Base-by-base conservation (phyloP, 2,329 filamentous ascomycete species). In the Calonectria henricotiae region DNA sequence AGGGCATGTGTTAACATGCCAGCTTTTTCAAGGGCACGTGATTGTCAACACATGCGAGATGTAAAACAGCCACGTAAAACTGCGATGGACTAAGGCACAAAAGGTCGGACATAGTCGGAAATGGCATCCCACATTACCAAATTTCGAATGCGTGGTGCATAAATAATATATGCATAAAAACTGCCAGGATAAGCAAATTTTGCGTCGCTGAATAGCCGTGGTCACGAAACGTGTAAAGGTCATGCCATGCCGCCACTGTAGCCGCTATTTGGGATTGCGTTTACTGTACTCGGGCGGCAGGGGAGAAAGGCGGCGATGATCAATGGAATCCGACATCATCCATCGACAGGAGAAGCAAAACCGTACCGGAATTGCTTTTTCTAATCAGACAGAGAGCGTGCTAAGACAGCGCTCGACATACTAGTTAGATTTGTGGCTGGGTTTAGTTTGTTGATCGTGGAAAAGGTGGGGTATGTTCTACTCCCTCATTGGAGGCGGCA, bases 381-480 rank as follows among this genome's bases (percentile, higher is more conserved):
- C 20, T 20, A 23, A 8, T 35, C 7, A 51, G 47, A 54, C 49
- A 37, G 7, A 37, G 27, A 11, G 17, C 6, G 27, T 5, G 0
- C 17, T 49, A 17, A 17, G 46, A 2, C 25, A 4, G 11, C 23
- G 46, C 46, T 46, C 43, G n/a, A 1, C 2, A 17, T 15, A 0
- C n/a, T 55, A 55, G 32, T 55, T 20, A 37, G 11, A 55, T 55
- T 55, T 55, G 51, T 55, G 51, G 51, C 51, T 55, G 51, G 4
- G 9, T 37, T 55, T 55, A 25, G 51, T 15, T 8, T 23, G 51
- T 25, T 37, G 32, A 55, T 55, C 51, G 1, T 2, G 3, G 4
- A 37, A 8, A 25, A 15, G n/a, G 32, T 55, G 51, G 51, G 1
- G 51, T 15, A 5, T 55, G 2, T 37, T 37, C 32, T 12, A 15